Evolutionary conservation across 306 rosid genomes (phyloP).

Genomic region (Dryas drummondii): DNA sequence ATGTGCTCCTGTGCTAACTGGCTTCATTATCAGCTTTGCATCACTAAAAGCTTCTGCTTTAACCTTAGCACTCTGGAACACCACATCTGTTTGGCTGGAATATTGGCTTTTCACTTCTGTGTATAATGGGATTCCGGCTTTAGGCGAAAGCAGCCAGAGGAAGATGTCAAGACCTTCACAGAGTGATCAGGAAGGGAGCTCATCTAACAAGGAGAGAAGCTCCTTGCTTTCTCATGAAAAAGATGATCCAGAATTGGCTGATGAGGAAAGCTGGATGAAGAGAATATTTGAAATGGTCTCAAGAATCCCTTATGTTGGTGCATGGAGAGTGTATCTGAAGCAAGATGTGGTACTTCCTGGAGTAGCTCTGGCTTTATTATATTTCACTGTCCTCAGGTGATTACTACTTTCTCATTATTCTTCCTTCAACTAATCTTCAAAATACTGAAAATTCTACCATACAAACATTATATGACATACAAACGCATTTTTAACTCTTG

Average conservation of each 20-base stretch:
- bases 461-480: not conserved
- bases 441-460: too few species aligned
- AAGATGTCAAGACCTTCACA: slow-evolving; percentile 41
- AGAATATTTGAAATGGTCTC: slow-evolving; percentile 32
- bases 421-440: too few species aligned
- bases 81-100: slow-evolving; percentile 67
- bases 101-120: slow-evolving; percentile 84
- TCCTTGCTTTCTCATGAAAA: slow-evolving; percentile 29
- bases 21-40: slow-evolving; percentile 78
- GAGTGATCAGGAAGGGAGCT: slow-evolving; percentile 32
- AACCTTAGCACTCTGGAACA: slow-evolving; percentile 73
- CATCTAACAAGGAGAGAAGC: slow-evolving; percentile 29
- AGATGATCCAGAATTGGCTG: slow-evolving; percentile 10
- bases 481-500: not conserved
- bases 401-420: not conserved
- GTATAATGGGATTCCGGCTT: slow-evolving; percentile 71
- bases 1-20: slow-evolving; percentile 79
- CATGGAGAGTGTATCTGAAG: slow-evolving; percentile 71
- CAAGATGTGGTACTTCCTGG: slow-evolving; percentile 87
- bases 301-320: slow-evolving; percentile 50
- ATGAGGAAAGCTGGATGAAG: slow-evolving; percentile 30
- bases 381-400: slow-evolving; percentile 86
- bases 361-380: slow-evolving; percentile 71
- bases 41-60: slow-evolving; percentile 82
- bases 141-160: slow-evolving; percentile 53